Evolutionary conservation across 2,329 filamentous ascomycete species (phyloP), one percentile per base, ranked within the genome.

Genomic region (Epichloe gansuensis): DNA sequence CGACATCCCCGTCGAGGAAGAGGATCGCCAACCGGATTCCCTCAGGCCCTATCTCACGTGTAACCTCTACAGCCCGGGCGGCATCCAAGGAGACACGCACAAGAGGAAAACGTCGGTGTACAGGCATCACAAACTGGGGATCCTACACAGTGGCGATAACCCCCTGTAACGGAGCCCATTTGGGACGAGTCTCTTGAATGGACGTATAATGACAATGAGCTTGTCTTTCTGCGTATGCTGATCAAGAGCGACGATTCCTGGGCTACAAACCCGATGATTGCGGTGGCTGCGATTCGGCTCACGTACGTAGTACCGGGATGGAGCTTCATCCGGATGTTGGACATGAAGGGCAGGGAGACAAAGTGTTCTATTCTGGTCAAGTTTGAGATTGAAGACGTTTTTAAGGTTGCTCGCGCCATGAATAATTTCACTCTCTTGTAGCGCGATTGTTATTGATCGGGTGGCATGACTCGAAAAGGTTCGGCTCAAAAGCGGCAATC

Each of bases 171-270:
- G 0, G 81, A 85, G 55, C 82, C 83, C 0, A 49, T 86, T 7
- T 86, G 81, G 82, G 75, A 85, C 57, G 81, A 86, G 63, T 70
- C 69, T 13, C 67, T 86, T 8, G 80, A 83, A 60, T 86, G 83
- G 83, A 78, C 82, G 55, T 86, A 78, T 59, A 78, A 83, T 5
- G 82, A 85, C 52, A 83, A 80, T 57, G 82, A 85, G 62, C 61
- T 86, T 47, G 75, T 76, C 0, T 86, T 86, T 59, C 57, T 86
- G 58, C 72, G 83, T 0, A 72, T 86, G 54, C 68, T 85, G 43
- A 73, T 86, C 66, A 86, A 86, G 71, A 82, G 77, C 57, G 82
- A 86, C 54, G 80, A 83, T 54, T 75, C 73, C 56, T 86, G 80
- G 64, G 69, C 78, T 0, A 69, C 68, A 45, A 86, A 86, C 57